These are phyloP conservation scores for Saxophila tyrrhenica DNA, from an alignment of 495 filamentous ascomycete genomes.

Conservation along the genomic window DNA sequence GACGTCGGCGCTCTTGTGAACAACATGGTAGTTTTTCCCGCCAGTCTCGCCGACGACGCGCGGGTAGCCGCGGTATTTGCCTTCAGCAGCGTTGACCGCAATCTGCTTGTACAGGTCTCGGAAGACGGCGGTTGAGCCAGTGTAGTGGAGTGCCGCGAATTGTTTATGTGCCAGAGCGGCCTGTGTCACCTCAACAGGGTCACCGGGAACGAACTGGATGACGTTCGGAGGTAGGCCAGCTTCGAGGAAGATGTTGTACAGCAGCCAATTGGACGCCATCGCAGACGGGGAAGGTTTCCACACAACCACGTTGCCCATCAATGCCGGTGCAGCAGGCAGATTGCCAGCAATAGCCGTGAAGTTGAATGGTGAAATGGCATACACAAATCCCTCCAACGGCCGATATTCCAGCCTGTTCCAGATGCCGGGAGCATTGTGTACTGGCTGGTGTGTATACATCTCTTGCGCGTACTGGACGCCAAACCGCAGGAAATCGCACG, in stretches of 20 bases:
- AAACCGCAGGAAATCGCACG: conserved; percentile 73
- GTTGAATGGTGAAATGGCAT: conserved; percentile 36
- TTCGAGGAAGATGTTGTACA: conserved; percentile 32
- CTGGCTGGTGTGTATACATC: conserved; percentile 30
- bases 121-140: conserved; percentile 33
- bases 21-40: conserved; percentile 35
- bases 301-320: conserved; percentile 36
- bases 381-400: conserved; percentile 35
- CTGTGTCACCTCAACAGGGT: conserved; percentile 32
- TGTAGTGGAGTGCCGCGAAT: conserved; percentile 34
- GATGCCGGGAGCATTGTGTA: conserved; percentile 29
- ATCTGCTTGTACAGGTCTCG: conserved; percentile 31
- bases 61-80: conserved; percentile 31
- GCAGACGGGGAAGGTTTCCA: conserved; percentile 34
- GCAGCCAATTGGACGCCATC: conserved; percentile 31
- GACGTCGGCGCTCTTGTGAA: conserved; percentile 30
- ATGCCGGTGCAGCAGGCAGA: conserved; percentile 30
- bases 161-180: conserved; percentile 27
- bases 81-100: conserved; percentile 25
- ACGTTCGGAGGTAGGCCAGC: conserved; percentile 35
- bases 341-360: conserved; percentile 36
- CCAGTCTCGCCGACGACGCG: conserved; percentile 35
- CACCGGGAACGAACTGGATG: conserved; percentile 34
- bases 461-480: conserved; percentile 35
- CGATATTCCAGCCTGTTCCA: conserved; percentile 37